phyloP scores from a whole-genome alignment of 2,329 filamentous ascomycete genomes.

The Penicillium verrucosum region DNA sequence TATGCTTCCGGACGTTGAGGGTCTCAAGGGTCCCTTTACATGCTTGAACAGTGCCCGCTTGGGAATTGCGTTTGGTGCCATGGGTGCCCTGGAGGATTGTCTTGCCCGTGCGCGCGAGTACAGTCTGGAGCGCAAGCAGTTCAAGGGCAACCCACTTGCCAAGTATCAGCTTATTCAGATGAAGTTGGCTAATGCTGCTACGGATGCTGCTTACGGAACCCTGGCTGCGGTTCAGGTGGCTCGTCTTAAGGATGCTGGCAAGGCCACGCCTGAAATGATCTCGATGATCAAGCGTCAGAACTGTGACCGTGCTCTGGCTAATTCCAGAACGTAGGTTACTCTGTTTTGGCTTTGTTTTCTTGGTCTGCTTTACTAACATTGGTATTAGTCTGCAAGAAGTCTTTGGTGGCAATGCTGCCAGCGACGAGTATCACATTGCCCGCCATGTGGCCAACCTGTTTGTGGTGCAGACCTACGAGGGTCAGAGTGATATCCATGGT shows the following conservation, averaged over 20 bases:
- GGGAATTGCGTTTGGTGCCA: conserved; percentile 90
- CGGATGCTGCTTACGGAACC: conserved; percentile 88
- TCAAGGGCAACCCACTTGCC: conserved; percentile 90
- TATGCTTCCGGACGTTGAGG: conserved; percentile 90
- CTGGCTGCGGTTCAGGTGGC: conserved; percentile 87
- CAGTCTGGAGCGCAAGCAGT: conserved; percentile 89
- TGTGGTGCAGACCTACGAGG: conserved; percentile 97
- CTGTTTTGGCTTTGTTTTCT: background rate
- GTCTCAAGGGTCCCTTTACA: conserved; percentile 82
- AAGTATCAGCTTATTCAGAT: conserved; percentile 98
- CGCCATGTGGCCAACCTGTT: conserved; percentile 94
- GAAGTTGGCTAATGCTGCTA: conserved; percentile 89
- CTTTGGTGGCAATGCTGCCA: conserved; percentile 96
- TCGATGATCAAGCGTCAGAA: conserved; percentile 96
- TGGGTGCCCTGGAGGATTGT: conserved; percentile 92
- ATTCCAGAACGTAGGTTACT: conserved; percentile 61
- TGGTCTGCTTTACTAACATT: conserved; percentile 11
- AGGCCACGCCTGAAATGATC: conserved; percentile 91
- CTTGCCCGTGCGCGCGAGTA: conserved; percentile 77
- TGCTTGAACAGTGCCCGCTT: conserved; percentile 92
- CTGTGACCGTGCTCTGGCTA: conserved; percentile 81
- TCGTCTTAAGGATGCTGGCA: conserved; percentile 85
- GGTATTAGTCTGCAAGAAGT: conserved; percentile 73
- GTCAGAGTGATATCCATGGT: conserved; percentile 97
- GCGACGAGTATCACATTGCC: conserved; percentile 93